Base-by-base conservation (phyloP, 2,329 filamentous ascomycete genomes). In the Microdochium paspali region DNA sequence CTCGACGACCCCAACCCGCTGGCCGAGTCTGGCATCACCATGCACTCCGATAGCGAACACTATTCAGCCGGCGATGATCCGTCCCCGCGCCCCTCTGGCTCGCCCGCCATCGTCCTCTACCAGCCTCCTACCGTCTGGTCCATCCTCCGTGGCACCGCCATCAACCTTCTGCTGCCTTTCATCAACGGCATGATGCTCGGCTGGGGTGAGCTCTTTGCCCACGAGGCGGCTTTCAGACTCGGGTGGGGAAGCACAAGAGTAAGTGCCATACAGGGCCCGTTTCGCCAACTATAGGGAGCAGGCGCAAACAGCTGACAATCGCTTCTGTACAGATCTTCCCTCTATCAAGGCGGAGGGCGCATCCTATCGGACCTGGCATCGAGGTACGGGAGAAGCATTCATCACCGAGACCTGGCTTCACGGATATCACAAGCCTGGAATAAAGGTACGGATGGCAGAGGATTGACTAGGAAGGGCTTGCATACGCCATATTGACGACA, bases 181-280 rank as follows among this genome's bases (percentile, higher is more conserved):
- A 81, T 98, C 61, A 98, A 98, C 69, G 93, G 93, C 44, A 79
- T 98, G 74, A 98, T 98, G 93, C 70, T 98, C 60, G 93, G 93
- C 2, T 96, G 98, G 61, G 93, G 93, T 56, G 93, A 98, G 70
- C 70, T 98, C 46, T 91, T 98, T 66, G 93, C 93, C 47, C 93
- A 98, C 62, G 93, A 98, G 71, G 85, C 88, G 45, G 93, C 93
- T 2, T 98, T 91, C 62, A 76, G 91, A 59, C 71, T 97, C 57
- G 93, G 93, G 51, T 98, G 93, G 93, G 84, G 86, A 53, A 85
- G 85, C 47, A 97, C 93, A 50, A 95, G 93, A 81, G 93, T 96
- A 75, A 44, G 78, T 48, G 54, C 44, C 15, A 39, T 3, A 10
- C 23, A 15, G 23, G 44, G 6, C 25, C 21, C 46, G 24, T 20